phyloP scores from a whole-genome alignment of 2,329 filamentous ascomycete genomes.

The Arthrobotrys iridis region DNA sequence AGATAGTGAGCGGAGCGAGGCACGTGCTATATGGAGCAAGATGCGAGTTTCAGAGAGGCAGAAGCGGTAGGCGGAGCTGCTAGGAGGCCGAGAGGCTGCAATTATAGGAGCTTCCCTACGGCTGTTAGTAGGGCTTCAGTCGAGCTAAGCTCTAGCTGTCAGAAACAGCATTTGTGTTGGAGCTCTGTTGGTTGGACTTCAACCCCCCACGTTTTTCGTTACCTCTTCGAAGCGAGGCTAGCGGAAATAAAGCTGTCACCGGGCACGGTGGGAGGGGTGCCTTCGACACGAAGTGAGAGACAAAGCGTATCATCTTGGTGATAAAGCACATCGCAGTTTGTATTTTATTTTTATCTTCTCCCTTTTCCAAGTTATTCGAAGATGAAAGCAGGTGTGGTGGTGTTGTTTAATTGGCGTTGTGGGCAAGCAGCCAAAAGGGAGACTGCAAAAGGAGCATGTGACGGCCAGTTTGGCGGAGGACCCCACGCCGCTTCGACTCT shows the following conservation, averaged over 20 bases:
- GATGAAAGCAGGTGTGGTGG: conserved; percentile 11
- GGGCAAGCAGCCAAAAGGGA: conserved; percentile 5
- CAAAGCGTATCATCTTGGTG: conserved; percentile 20
- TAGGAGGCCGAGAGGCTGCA: conserved; percentile 8
- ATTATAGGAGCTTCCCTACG: conserved; percentile 25
- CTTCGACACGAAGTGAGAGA: conserved; percentile 41
- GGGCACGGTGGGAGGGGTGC: conserved; percentile 16
- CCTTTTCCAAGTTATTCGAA: not conserved
- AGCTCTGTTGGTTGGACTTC: conserved; percentile 5
- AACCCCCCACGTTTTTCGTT: conserved; percentile 32
- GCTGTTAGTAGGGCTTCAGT: not conserved
- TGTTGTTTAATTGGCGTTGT: conserved; percentile 40
- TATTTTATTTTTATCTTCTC: conserved; percentile 9
- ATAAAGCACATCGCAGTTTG: not conserved
- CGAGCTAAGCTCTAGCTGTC: conserved; percentile 7
- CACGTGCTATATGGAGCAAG: conserved; percentile 52
- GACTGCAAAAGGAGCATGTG: conserved; percentile 21
- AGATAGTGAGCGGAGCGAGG: conserved; percentile 53
- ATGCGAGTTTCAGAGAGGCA: conserved; percentile 42
- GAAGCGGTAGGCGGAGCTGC: conserved; percentile 37
- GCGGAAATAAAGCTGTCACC: conserved; percentile 15
- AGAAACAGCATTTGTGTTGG: conserved; percentile 27
- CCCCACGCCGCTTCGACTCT: conserved; percentile 38
- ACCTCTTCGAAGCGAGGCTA: conserved; percentile 39
- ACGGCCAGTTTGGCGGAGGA: conserved; percentile 6